Base-by-base conservation (phyloP, 495 filamentous ascomycete genomes). In the Daldinia grandis region DNA sequence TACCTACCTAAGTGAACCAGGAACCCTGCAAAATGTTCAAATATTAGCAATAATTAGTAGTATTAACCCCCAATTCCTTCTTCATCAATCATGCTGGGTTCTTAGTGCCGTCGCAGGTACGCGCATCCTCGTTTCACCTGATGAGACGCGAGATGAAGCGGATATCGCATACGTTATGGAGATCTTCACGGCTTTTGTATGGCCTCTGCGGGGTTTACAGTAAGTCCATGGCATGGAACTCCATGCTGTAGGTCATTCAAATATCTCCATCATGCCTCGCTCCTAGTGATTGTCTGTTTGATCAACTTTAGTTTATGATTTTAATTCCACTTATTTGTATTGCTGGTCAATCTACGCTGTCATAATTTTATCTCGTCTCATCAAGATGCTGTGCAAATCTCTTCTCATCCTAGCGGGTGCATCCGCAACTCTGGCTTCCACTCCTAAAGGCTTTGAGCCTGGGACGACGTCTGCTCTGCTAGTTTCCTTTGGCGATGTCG, bases 381-480 rank as follows among this genome's bases (percentile, higher is more conserved):
- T 58, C 56, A 81, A 72, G 31, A 81, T 83, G 77, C 37, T 76
- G 21, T 73, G 73, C 14, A 73, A 75, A 66, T 71, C 59, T 51
- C 53, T 83, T 9, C 17, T 68, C 21, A 73, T 74, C 31, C 69
- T 81, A 35, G 72, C 76, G 19, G 74, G 74, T 9, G 76, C 74
- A 6, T 73, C 76, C 9, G 58, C 73, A 14, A 58, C 71, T 5
- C 55, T 80, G 19, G 82, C 78, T 55, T 70, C 63, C 14, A 81
- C 81, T n/a, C 80, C 80, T 0, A 14, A 62, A 9, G 78, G 78
- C n/a, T 83, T 82, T 58, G 47, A 66, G 2, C 81, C 81, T 0
- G 72, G 66, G 4, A 62, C 74, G 9, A 67, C 73, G 35, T 68
- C 65, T 21, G 73, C 77, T 64, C 75, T 82, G 38, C 56, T 81